Percentiles rank a stretch among this genome's conserved stretches.
phyloP scores from a whole-genome alignment of 108 stramenopile genomes.

The Skeletonema marinoi region DNA sequence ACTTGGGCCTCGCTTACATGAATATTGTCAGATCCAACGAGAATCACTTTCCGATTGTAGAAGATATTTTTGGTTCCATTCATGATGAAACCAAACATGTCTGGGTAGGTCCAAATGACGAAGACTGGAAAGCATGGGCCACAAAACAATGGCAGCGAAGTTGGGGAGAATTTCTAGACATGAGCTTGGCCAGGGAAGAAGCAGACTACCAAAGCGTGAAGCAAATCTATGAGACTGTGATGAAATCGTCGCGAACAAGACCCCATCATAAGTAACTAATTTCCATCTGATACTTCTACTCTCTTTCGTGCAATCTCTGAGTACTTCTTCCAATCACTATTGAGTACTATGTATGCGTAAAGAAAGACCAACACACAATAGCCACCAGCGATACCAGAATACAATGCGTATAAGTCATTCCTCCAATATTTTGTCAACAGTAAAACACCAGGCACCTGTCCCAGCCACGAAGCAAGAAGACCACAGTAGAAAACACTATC shows the following conservation, averaged over 20 bases:
- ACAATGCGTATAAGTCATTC: slow-evolving; percentile 71
- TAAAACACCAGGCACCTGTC: slow-evolving; percentile 80
- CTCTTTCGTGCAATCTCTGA: slow-evolving; percentile 35
- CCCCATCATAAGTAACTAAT: neutral
- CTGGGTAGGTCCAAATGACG: slow-evolving; percentile 11
- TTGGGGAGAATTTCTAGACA: slow-evolving; percentile 42
- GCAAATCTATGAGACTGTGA: slow-evolving; percentile 47
- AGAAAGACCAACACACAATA: slow-evolving; percentile 43
- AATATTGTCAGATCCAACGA: slow-evolving; percentile 50
- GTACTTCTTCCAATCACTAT: slow-evolving; percentile 55
- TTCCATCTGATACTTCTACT: slow-evolving; percentile 16
- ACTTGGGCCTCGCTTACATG: slow-evolving; percentile 65
- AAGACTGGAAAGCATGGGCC: slow-evolving; percentile 52
- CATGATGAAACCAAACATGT: neutral
- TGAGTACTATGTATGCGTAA: slow-evolving; percentile 32
- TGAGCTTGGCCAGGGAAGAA: slow-evolving; percentile 39
- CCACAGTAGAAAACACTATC: slow-evolving; percentile 71
- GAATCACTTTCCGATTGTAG: slow-evolving; percentile 21
- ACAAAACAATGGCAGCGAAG: slow-evolving; percentile 39
- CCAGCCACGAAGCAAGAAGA: slow-evolving; percentile 53
- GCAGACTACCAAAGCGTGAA: slow-evolving; percentile 39
- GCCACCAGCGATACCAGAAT: slow-evolving; percentile 73
- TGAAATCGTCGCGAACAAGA: slow-evolving; percentile 17
- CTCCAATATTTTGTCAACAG: slow-evolving; percentile 70
- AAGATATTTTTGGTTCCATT: slow-evolving; percentile 21